Evolutionary conservation across 306 rosid species (phyloP), one percentile per base, ranked within the genome.

Genomic region (Boehmeria nivea): DNA sequence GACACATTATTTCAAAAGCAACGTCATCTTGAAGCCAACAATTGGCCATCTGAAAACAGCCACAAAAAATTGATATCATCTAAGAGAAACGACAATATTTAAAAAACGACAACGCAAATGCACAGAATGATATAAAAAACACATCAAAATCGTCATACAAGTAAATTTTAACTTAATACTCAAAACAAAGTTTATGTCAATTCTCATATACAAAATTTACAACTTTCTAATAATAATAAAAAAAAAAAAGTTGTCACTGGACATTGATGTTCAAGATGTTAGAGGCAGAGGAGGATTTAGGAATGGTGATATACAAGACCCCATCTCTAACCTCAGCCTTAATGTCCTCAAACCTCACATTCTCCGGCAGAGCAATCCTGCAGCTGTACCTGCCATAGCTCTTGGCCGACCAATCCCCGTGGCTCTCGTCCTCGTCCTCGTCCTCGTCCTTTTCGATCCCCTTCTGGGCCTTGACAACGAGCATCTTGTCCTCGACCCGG

Each of bases 281-380:
- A 15, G 78, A 59, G 49, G 20, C 21, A 3, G 6, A 12, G 0
- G 49, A 4, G 31, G 84, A 81, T 57, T 79, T 86, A 2, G 95
- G 88, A 12, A 89, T 81, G 17, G 76, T 75, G 11, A 89, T 63
- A 51, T 86, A 89, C 40, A 86, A 79, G 47, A 89, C 86, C 68
- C 97, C 97, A 73, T 89, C 89, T 62, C 54, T 86, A 1, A 86
- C 94, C 82, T 81, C 94, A 0, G 94, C 95, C 65, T 69, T 81
- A 44, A 86, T 86, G 36, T 81, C 61, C 77, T 89, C 95, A 54
- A 81, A 75, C 52, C 71, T 70, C 43, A 89, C 72, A 70, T 83
- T 81, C 54, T 86, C 86, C 2, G 94, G 95, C 79, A 86, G 57
- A 33, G 82, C 83, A 66, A 89, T 89, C 45, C 95, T 74, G 31